Percentiles rank a stretch among this genome's conserved stretches.
Evolutionary conservation across 2,329 filamentous ascomycete genomes (phyloP).

Genomic region (Aspergillus sojae): DNA sequence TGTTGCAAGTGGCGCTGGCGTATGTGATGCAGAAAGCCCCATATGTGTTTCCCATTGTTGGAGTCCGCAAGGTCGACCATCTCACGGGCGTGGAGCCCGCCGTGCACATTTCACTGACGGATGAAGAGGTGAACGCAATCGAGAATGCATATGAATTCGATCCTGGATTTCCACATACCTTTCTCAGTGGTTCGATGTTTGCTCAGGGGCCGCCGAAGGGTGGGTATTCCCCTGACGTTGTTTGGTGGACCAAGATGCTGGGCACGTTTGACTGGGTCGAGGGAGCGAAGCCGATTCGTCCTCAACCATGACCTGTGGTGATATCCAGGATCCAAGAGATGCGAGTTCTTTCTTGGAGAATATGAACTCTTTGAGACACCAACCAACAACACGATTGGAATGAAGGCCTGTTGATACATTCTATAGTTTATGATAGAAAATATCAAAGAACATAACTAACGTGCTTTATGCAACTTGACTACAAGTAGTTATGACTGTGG

Average conservation of each 20-base stretch:
- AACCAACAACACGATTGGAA: too few relatives aligned
- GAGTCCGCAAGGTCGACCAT: constrained; percentile 54
- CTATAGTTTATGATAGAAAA: too few relatives aligned
- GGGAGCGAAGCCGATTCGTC: too few relatives aligned
- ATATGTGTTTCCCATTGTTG: constrained; percentile 58
- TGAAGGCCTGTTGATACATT: too few relatives aligned
- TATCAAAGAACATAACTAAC: too few relatives aligned
- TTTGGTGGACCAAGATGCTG: neutral
- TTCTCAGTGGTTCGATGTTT: constrained; percentile 1
- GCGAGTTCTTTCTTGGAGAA: too few relatives aligned
- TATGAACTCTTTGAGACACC: too few relatives aligned
- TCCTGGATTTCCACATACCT: constrained; percentile 53
- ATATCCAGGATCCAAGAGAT: too few relatives aligned
- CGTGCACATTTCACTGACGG: constrained; percentile 51
- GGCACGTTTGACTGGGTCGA: neutral
- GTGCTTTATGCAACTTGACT: too few relatives aligned
- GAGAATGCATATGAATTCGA: constrained; percentile 57
- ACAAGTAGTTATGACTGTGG: too few relatives aligned
- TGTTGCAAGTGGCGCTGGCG: constrained; percentile 45
- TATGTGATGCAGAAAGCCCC: constrained; percentile 53
- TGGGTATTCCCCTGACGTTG: neutral
- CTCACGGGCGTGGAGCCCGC: constrained; percentile 57
- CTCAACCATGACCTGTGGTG: too few relatives aligned
- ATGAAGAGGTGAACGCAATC: constrained; percentile 57
- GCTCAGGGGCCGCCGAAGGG: neutral